Evolutionary conservation across 139 green algal species (phyloP).

Genomic region (Micromonas commoda): DNA sequence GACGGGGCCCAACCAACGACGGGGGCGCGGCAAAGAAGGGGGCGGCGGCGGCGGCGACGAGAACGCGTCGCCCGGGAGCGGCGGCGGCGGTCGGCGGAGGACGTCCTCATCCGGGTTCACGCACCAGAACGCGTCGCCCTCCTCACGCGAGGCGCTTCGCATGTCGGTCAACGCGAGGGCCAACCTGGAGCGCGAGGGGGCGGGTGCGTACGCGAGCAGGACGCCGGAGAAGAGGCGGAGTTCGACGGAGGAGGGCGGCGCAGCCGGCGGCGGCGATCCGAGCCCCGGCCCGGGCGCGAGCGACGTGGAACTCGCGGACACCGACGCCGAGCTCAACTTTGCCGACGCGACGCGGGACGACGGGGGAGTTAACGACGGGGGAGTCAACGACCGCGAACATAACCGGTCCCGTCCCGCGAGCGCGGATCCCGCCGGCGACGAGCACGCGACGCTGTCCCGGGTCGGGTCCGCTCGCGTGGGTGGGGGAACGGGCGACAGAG

Average conservation of each 20-base stretch:
- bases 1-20: too few species aligned
- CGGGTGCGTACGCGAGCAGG: neutral
- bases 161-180: constrained; percentile 61
- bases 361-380: neutral
- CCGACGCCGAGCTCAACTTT: constrained; percentile 82
- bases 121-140: too few species aligned
- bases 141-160: constrained; percentile 58
- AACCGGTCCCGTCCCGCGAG: too few species aligned
- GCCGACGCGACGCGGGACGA: constrained; percentile 24
- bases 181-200: constrained; percentile 69
- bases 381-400: neutral
- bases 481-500: too few species aligned
- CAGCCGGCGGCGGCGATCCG: neutral
- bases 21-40: too few species aligned
- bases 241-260: constrained; percentile 34
- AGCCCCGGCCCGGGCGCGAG: neutral
- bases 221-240: constrained; percentile 42
- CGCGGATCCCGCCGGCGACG: too few species aligned
- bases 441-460: too few species aligned
- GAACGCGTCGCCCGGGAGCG: too few species aligned
- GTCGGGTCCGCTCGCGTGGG: too few species aligned
- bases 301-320: constrained; percentile 65
- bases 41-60: too few species aligned
- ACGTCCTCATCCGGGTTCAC: too few species aligned
- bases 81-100: too few species aligned